A percentile compares a stretch with the other conserved stretches of the same genome.
Conservation (phyloP, 257 asterid species). For the Misopates orontium region DNA sequence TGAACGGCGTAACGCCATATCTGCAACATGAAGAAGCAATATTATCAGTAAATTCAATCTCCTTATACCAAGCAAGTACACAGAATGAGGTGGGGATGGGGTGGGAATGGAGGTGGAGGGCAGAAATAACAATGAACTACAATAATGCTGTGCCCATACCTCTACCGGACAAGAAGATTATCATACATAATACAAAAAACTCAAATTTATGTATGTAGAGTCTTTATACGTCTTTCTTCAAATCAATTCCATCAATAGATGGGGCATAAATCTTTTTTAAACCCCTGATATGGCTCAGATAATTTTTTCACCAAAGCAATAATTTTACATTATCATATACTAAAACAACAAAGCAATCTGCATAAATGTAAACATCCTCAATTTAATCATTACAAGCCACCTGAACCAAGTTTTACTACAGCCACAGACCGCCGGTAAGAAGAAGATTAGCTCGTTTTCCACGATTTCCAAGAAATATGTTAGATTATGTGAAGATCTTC, state of each 20-base stretch:
- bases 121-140: slow-evolving; percentile 7
- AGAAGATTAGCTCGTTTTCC: not conserved
- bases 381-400: not conserved
- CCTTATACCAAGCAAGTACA: slow-evolving; percentile 8
- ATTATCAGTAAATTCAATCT: slow-evolving; percentile 1
- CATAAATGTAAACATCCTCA: slow-evolving; percentile 5
- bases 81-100: not conserved
- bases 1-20: slow-evolving; percentile 77
- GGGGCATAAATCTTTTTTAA: not conserved
- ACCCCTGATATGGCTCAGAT: not conserved
- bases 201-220: not conserved
- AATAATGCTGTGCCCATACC: not conserved
- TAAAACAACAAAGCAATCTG: slow-evolving; percentile 5
- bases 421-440: not conserved
- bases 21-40: slow-evolving; percentile 53
- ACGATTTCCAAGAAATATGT: not conserved
- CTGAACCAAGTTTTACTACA: slow-evolving; percentile 5
- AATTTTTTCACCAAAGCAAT: slow-evolving; percentile 13
- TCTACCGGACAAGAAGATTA: slow-evolving; percentile 3
- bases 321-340: not conserved
- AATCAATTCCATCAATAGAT: not conserved
- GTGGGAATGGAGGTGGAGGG: not conserved
- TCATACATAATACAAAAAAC: not conserved
- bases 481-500: not conserved
- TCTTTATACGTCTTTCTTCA: slow-evolving; percentile 9